Conservation (phyloP, 306 rosid species). For the Acacia acuminata region DNA sequence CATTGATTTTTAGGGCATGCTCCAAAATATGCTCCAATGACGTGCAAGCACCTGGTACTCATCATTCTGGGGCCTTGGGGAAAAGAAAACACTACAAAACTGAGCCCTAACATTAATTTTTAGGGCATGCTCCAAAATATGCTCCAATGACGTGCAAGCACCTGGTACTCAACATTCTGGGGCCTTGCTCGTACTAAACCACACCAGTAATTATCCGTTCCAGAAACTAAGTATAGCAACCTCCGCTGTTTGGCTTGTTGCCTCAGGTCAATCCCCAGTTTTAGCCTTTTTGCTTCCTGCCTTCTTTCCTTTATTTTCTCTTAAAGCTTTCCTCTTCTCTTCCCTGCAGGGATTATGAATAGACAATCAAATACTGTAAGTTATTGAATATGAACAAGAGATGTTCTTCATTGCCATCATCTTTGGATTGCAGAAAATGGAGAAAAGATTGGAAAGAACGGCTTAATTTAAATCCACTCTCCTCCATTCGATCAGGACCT, state of each 20-base stretch:
- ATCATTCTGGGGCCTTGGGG: conserved; percentile 4
- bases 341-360: conserved; percentile 62
- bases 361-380: background rate
- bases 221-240: background rate
- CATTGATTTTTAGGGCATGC: conserved; percentile 2
- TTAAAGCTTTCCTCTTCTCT: conserved; percentile 65
- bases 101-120: too few relatives aligned
- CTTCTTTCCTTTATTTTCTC: conserved; percentile 49
- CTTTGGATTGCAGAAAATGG: background rate
- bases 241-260: conserved; percentile 1
- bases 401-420: background rate
- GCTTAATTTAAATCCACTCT: background rate
- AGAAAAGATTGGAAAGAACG: background rate
- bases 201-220: background rate
- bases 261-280: conserved; percentile 22
- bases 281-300: conserved; percentile 16
- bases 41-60: conserved; percentile 12
- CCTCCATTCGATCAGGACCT: background rate
- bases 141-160: too few relatives aligned
- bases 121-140: too few relatives aligned
- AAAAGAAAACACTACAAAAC: too few relatives aligned
- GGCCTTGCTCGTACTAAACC: background rate
- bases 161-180: too few relatives aligned
- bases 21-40: conserved; percentile 6
- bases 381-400: background rate